A percentile compares a stretch with the other conserved stretches of the same genome.
These are phyloP conservation scores for Colletotrichum lentis DNA, from an alignment of 2,329 filamentous ascomycete species.

Conservation along the genomic window DNA sequence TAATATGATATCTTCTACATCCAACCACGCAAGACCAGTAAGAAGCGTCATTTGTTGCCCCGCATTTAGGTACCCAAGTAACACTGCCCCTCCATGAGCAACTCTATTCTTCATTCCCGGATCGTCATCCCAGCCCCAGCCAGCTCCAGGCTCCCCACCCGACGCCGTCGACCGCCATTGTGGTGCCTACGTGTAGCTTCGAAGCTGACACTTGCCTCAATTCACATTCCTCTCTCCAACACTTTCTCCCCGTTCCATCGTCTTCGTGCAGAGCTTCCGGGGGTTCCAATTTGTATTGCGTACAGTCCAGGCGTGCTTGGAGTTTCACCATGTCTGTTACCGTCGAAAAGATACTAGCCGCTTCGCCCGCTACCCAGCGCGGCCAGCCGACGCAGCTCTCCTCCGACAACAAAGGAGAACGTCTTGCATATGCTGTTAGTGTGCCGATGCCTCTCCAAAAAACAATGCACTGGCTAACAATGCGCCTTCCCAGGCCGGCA, in stretches of 20 bases:
- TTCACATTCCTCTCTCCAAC: conserved; percentile 10
- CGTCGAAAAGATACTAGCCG: conserved; percentile 78
- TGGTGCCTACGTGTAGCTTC: conserved; percentile 23
- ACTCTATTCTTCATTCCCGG: conserved; percentile 10
- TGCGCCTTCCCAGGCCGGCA: conserved; percentile 73
- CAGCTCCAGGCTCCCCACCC: conserved; percentile 28
- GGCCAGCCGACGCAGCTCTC: conserved; percentile 85
- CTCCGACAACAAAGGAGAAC: conserved; percentile 85
- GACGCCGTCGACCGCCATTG: conserved; percentile 32
- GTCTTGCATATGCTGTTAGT: conserved; percentile 89
- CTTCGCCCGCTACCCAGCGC: conserved; percentile 81
- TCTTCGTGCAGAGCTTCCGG: conserved; percentile 8
- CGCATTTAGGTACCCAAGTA: conserved; percentile 25
- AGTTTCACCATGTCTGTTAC: conserved; percentile 58
- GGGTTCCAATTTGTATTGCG: not conserved
- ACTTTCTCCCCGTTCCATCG: not conserved
- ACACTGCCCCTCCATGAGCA: conserved; percentile 26
- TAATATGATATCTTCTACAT: not conserved
- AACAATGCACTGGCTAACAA: conserved; percentile 6
- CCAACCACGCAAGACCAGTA: not conserved
- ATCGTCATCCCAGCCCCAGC: conserved; percentile 25
- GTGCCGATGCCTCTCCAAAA: not conserved
- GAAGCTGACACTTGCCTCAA: conserved; percentile 22
- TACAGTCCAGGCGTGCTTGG: not conserved
- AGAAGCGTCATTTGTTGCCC: conserved; percentile 37